A percentile compares a stretch with the other conserved stretches of the same genome.
These are phyloP conservation scores for Chrysopogon serrulatus DNA, from an alignment of 176 grass and related monocot genomes.

Conservation along the genomic window DNA sequence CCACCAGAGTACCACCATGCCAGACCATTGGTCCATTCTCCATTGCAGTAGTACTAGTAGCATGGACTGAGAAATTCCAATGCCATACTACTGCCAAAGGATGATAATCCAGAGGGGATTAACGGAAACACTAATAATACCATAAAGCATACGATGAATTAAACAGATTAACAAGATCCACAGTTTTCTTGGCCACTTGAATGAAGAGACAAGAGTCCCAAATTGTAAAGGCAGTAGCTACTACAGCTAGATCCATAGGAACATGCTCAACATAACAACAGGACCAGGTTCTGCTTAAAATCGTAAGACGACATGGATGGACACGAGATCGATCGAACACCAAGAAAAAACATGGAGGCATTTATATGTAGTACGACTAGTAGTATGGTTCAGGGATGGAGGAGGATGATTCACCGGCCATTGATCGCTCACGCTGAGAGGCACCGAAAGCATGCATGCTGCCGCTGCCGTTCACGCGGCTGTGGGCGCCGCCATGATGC, in stretches of 20 bases:
- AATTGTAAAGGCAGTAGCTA: not conserved
- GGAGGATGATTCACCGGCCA: conserved; percentile 2
- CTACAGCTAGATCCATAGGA: conserved; percentile 11
- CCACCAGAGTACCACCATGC: not conserved
- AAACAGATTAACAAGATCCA: not conserved
- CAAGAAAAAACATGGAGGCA: not conserved
- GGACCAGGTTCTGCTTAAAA: not conserved
- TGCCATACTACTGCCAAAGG: not conserved
- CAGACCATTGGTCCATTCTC: no score
- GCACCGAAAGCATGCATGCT: not conserved
- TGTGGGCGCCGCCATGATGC: conserved; percentile 42
- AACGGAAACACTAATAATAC: not conserved
- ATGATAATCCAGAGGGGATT: not conserved
- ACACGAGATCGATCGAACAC: not conserved
- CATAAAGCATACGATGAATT: not conserved
- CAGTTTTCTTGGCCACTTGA: conserved; percentile 3
- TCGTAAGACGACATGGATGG: not conserved
- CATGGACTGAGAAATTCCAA: not conserved
- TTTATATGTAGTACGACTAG: not conserved
- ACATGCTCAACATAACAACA: not conserved
- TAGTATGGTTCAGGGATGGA: not conserved
- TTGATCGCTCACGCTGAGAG: conserved; percentile 1
- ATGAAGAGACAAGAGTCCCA: not conserved
- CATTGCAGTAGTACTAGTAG: no score
- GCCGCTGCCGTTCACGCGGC: not conserved